A percentile compares a stretch with the other conserved stretches of the same genome.
These are phyloP conservation scores for Clathrus columnatus DNA, from an alignment of 768 basidiomycete species.

Conservation along the genomic window DNA sequence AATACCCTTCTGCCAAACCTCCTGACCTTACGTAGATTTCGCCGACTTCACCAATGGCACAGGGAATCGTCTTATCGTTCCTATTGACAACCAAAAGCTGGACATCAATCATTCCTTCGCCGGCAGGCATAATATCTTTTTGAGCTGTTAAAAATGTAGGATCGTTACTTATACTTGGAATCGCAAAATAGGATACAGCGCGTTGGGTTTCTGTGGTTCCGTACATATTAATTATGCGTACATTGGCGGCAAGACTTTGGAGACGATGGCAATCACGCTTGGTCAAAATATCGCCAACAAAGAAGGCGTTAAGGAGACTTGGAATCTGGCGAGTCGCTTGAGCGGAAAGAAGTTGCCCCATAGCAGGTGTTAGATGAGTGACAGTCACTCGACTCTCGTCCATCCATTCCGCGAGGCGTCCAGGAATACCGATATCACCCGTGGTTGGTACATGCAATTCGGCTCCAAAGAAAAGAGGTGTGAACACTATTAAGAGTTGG, in stretches of 20 bases:
- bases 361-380: slow-evolving; percentile 97
- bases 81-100: slow-evolving; percentile 96
- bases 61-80: slow-evolving; percentile 71
- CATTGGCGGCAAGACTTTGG: slow-evolving; percentile 86
- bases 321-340: slow-evolving; percentile 78
- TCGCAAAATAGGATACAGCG: slow-evolving; percentile 93
- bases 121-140: slow-evolving; percentile 98
- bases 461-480: slow-evolving; percentile 95
- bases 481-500: slow-evolving; percentile 64
- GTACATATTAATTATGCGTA: slow-evolving; percentile 98
- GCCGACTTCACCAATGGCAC: slow-evolving; percentile 93
- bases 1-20: slow-evolving; percentile 91
- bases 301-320: slow-evolving; percentile 84
- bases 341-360: slow-evolving; percentile 96
- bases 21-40: slow-evolving; percentile 98
- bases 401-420: slow-evolving; percentile 98
- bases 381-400: slow-evolving; percentile 81
- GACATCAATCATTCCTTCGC: slow-evolving; percentile 95
- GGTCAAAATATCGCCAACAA: slow-evolving; percentile 97
- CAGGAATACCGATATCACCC: slow-evolving; percentile 95
- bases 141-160: slow-evolving; percentile 86
- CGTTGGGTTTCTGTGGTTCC: slow-evolving; percentile 99
- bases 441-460: slow-evolving; percentile 91
- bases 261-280: slow-evolving; percentile 95
- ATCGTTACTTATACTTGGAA: slow-evolving; percentile 77